Base-by-base conservation (phyloP, 352 stramenopile genomes). In the Phytophthora foliorum region DNA sequence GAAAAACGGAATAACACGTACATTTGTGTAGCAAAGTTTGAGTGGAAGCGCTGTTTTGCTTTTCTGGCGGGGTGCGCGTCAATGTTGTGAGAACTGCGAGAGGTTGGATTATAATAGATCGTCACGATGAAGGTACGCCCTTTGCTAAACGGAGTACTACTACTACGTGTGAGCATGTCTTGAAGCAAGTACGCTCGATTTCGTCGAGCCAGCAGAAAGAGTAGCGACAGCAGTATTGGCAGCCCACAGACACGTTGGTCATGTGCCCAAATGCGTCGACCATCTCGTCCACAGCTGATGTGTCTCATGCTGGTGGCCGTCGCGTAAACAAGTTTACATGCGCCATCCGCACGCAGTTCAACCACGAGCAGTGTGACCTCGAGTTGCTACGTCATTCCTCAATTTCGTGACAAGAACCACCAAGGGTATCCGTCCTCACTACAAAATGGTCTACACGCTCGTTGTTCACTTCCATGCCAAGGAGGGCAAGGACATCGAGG, bases 401-500 rank as follows among this genome's bases (percentile, higher is more conserved):
- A 57, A 54, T 65, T 59, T 31, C 21, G 54, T 34, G 6, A 16
- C 59, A 45, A 60, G 50, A 36, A 38, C 25, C 10, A 17, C 34
- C 34, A 3, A 39, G 34, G 34, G 34, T 39, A 39, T n/a, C n/a
- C n/a, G n/a, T 39, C 10, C 16, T 7, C 36, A 36, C 16, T 16
- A 50, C 19, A 53, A 39, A 38, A 75, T 78, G 65, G 70, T 78
- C 44, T 78, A 69, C 70, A 78, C 70, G 22, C 52, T 78, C 42
- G 70, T 75, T 24, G 70, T 74, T 24, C 59, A 78, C 46, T 22
- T 78, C 11, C 60, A 74, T 41, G 65, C 70, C 51, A 78, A 78
- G 70, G 70, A 78, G 21, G 70, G 70, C 59, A 74, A 74, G 50
- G 69, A 77, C 19, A 59, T 75, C 45, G 70, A 78, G 59, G 70